Conservation (phyloP, 768 basidiomycete species). For the Mycena capillaripes region DNA sequence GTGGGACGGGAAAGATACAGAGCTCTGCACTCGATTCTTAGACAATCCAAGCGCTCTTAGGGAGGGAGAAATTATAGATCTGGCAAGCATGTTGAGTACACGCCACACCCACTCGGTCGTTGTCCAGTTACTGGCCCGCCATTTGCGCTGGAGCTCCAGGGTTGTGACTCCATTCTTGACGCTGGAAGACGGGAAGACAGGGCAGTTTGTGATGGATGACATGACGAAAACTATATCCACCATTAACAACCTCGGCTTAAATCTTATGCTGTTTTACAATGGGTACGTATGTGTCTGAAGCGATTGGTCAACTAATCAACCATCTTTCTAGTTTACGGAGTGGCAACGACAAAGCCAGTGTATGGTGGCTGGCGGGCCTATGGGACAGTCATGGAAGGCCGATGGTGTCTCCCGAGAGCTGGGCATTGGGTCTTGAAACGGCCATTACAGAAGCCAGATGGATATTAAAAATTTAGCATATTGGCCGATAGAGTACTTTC, state of each 20-base stretch:
- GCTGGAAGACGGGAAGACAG: background rate
- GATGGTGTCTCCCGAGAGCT: background rate
- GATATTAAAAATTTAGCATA: no score
- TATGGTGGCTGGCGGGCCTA: background rate
- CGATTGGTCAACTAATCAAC: background rate
- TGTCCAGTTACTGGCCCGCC: no score
- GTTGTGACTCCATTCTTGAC: background rate
- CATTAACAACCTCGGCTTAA: no score
- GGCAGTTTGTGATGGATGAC: background rate
- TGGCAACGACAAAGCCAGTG: background rate
- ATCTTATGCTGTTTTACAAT: no score
- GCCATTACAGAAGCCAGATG: no score
- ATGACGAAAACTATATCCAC: background rate
- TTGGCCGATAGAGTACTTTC: no score
- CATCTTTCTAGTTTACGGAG: background rate
- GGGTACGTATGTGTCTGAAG: slow-evolving; percentile 7
- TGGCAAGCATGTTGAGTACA: background rate
- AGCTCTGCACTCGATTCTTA: background rate
- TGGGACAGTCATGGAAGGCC: background rate
- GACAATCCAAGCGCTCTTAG: background rate
- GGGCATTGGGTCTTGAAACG: no score
- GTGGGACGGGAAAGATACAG: background rate
- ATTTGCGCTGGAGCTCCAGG: no score
- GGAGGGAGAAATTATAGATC: background rate
- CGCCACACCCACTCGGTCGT: background rate